Base-by-base conservation (phyloP, 2,329 filamentous ascomycete genomes). In the Colletotrichum nymphaeae region DNA sequence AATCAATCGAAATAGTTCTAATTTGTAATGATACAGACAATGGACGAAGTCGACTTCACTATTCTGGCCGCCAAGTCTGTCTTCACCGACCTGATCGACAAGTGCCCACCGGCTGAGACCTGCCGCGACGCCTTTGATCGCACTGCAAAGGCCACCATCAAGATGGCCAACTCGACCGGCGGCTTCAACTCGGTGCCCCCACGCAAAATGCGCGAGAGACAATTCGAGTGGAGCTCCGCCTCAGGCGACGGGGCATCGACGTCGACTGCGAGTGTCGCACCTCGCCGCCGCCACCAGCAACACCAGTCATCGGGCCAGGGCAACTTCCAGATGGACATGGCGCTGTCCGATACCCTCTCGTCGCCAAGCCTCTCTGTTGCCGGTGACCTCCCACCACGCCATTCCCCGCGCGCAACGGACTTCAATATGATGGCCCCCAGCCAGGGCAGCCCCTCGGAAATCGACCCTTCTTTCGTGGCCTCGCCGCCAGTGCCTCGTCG, bases 11-110 rank as follows among this genome's bases (percentile, higher is more conserved):
- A n/a, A 28, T 5, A 16, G 7, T 55, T 35, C 80, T 85, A 77
- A 85, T 70, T 32, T 7, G 57, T n/a, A 59, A 12, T 9, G 26
- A 4, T 69, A 49, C 6, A 92, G 90, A 94, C 93, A 8, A 93
- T 98, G 85, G 95, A 98, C 79, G 96, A 98, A 81, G 95, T 98
- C n/a, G 96, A 98, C 81, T 98, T 98, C 78, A 98, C 96, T 0
- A 94, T 98, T 9, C 87, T 98, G 62, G 95, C 95, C 9, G 96
- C 95, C 26, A 98, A 95, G 62, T 98, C 96, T 1, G 95, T 98
- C 9, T 92, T 98, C 56, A 93, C 92, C 5, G 97, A 98, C 79
- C 88, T 98, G 75, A 95, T 97, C 76, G 94, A 97, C 76, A 98
- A 98, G 81, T 98, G 97, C 77, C 95, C 96, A 0, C 96, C 96